These are phyloP conservation scores for Heliamphora exappendiculata DNA, from an alignment of 148 eudicot species.

Conservation along the genomic window DNA sequence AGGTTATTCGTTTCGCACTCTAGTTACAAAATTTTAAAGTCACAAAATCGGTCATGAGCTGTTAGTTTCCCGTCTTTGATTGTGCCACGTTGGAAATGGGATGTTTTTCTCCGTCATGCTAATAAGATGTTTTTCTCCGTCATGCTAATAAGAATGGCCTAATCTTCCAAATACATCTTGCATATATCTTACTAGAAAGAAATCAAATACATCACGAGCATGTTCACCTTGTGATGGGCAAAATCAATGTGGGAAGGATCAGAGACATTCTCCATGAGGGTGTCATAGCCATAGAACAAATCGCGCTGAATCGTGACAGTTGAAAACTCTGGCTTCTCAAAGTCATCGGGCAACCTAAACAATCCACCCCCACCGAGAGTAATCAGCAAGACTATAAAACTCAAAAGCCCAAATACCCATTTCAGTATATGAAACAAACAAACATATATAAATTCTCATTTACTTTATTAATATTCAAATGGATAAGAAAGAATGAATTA, in stretches of 20 bases:
- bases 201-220: background rate
- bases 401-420: background rate
- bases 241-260: slow-evolving; percentile 99
- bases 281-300: slow-evolving; percentile 91
- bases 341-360: slow-evolving; percentile 90
- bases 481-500: slow-evolving; percentile 22
- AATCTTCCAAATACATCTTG: background rate
- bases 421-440: background rate
- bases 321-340: slow-evolving; percentile 87
- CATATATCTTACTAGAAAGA: background rate
- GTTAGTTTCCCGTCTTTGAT: background rate
- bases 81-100: background rate
- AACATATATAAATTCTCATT: background rate
- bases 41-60: background rate
- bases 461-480: background rate
- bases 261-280: slow-evolving; percentile 97
- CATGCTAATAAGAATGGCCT: background rate
- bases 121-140: background rate
- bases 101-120: background rate
- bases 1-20: background rate
- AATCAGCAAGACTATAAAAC: slow-evolving; percentile 13
- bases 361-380: slow-evolving; percentile 10
- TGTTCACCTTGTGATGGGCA: slow-evolving; percentile 92
- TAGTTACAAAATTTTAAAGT: background rate
- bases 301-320: slow-evolving; percentile 94